phyloP scores from a whole-genome alignment of 1,284 basidiomycete genomes.

The Blastosporella zonata region DNA sequence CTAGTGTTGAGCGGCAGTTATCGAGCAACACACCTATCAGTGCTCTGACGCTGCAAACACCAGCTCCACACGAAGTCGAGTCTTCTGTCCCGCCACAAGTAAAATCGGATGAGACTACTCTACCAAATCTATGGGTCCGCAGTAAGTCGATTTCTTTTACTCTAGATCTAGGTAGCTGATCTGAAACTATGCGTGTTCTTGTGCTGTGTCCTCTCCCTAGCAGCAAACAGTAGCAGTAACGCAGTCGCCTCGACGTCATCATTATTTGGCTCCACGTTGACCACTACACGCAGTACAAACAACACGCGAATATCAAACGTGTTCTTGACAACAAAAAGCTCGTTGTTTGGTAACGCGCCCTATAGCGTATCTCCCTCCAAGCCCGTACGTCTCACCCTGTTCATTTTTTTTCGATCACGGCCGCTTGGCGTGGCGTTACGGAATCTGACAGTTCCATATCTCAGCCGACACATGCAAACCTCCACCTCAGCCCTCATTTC shows the following conservation, averaged over 20 bases:
- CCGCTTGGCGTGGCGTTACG: not conserved
- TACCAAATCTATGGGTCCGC: conserved; percentile 23
- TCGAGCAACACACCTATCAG: conserved; percentile 4
- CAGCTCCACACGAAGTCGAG: conserved; percentile 4
- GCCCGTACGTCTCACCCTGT: conserved; percentile 13
- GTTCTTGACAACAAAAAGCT: conserved; percentile 33
- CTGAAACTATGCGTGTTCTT: conserved; percentile 10
- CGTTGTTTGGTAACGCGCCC: conserved; percentile 36
- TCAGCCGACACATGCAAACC: conserved; percentile 14
- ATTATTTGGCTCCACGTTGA: conserved; percentile 25
- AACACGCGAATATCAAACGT: conserved; percentile 7
- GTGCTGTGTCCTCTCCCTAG: not conserved
- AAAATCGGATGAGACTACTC: not conserved
- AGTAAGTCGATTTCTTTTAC: conserved; percentile 19
- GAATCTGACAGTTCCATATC: not conserved
- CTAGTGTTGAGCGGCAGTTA: conserved; percentile 40
- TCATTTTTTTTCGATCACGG: conserved; percentile 8
- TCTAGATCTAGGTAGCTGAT: conserved; percentile 1
- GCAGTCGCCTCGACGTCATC: conserved; percentile 21
- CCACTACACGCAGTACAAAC: conserved; percentile 8
- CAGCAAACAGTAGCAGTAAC: conserved; percentile 5
- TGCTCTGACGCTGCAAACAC: not conserved
- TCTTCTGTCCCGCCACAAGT: conserved; percentile 3
- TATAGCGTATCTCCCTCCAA: conserved; percentile 11
- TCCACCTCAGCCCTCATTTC: conserved; percentile 27